phyloP scores from a whole-genome alignment of 2,329 filamentous ascomycete genomes.

The Cladophialophora bantiana region DNA sequence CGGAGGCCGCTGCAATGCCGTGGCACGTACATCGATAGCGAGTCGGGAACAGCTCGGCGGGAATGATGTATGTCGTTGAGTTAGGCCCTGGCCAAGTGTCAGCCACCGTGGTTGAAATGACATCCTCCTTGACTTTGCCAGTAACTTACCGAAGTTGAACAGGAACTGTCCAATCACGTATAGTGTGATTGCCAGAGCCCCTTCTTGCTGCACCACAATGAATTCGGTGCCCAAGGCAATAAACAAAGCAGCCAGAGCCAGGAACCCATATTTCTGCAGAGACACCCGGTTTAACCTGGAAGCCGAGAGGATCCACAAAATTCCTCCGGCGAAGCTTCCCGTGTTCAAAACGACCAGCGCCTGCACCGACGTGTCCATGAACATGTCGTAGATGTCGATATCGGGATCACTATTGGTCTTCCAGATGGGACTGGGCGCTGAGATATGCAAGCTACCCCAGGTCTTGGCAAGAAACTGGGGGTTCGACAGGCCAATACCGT shows the following conservation, averaged over 20 bases:
- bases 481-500: slow-evolving; percentile 60
- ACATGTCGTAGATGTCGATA: slow-evolving; percentile 54
- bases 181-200: slow-evolving; percentile 48
- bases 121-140: background rate
- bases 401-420: slow-evolving; percentile 45
- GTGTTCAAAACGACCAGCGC: slow-evolving; percentile 51
- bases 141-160: slow-evolving; percentile 54
- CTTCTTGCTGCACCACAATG: slow-evolving; percentile 47
- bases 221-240: slow-evolving; percentile 54
- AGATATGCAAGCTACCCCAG: slow-evolving; percentile 47
- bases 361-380: slow-evolving; percentile 49
- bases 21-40: slow-evolving; percentile 62
- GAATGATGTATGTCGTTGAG: slow-evolving; percentile 56
- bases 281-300: slow-evolving; percentile 51
- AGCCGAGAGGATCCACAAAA: slow-evolving; percentile 51
- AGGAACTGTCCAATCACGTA: slow-evolving; percentile 56
- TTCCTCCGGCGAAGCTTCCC: slow-evolving; percentile 52
- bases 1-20: slow-evolving; percentile 61
- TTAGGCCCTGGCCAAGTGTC: slow-evolving; percentile 41
- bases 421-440: slow-evolving; percentile 45
- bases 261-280: slow-evolving; percentile 55
- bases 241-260: slow-evolving; percentile 52
- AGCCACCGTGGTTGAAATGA: background rate
- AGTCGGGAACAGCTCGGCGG: slow-evolving; percentile 65
- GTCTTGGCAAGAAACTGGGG: slow-evolving; percentile 53